phyloP scores from a whole-genome alignment of 768 basidiomycete species.

The Pholiota molesta region DNA sequence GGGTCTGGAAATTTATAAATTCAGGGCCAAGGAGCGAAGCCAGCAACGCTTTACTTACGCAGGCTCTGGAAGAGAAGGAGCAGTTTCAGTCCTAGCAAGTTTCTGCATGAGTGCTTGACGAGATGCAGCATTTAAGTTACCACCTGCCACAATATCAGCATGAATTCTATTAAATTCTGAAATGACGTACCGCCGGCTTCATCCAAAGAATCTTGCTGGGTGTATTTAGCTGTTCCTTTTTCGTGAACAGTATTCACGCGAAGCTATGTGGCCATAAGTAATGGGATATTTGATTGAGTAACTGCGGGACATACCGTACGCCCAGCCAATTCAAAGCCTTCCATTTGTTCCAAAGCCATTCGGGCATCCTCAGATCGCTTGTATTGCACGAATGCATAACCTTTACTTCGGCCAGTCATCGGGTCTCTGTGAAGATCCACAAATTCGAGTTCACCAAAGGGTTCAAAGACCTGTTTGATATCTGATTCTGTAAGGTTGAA shows the following conservation, averaged over 20 bases:
- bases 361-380: constrained; percentile 91
- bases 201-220: constrained; percentile 80
- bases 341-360: constrained; percentile 98
- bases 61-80: constrained; percentile 57
- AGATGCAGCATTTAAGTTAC: constrained; percentile 97
- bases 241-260: constrained; percentile 93
- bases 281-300: background rate
- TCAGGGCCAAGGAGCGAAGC: constrained; percentile 17
- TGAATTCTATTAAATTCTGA: background rate
- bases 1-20: constrained; percentile 43
- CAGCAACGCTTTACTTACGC: constrained; percentile 46
- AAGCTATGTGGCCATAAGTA: constrained; percentile 46
- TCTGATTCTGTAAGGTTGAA: constrained; percentile 97
- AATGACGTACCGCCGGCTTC: constrained; percentile 80
- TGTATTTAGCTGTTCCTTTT: constrained; percentile 78
- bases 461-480: constrained; percentile 98
- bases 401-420: constrained; percentile 93
- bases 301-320: constrained; percentile 65
- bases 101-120: constrained; percentile 99
- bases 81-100: constrained; percentile 91
- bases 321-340: constrained; percentile 96
- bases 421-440: constrained; percentile 97
- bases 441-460: constrained; percentile 97
- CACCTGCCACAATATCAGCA: constrained; percentile 52
- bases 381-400: constrained; percentile 98